Evolutionary conservation across 1,284 basidiomycete genomes (phyloP).

Genomic region (Violaceomyces palustris): DNA sequence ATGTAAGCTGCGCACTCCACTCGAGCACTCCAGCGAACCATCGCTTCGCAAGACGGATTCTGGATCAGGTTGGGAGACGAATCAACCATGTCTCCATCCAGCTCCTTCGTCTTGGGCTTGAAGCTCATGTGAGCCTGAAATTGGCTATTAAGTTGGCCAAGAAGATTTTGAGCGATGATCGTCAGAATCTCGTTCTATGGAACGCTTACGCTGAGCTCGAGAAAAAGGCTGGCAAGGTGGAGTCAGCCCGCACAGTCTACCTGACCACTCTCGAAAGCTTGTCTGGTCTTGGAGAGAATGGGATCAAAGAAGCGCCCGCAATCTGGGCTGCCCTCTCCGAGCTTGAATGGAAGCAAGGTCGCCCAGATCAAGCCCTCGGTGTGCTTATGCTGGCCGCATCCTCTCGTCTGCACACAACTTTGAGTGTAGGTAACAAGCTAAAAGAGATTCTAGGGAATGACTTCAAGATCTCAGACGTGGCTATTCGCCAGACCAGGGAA

Average conservation of each 20-base stretch:
- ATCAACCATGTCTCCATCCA: neutral
- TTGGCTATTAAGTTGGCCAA: neutral
- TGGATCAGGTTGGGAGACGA: neutral
- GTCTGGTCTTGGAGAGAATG: too few relatives aligned
- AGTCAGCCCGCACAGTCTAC: neutral
- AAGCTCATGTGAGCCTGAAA: neutral
- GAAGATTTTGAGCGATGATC: neutral
- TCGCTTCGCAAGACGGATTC: neutral
- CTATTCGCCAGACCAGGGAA: too few relatives aligned
- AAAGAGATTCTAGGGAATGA: too few relatives aligned
- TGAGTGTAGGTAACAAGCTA: too few relatives aligned
- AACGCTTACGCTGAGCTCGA: constrained; percentile 2
- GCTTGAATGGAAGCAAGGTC: too few relatives aligned
- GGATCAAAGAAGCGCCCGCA: too few relatives aligned
- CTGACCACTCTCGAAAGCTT: neutral
- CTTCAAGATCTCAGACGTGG: too few relatives aligned
- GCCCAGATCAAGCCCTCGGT: too few relatives aligned
- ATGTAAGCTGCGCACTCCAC: too few relatives aligned
- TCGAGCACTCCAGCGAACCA: neutral
- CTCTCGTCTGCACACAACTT: too few relatives aligned
- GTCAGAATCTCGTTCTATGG: constrained; percentile 1
- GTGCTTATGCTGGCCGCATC: too few relatives aligned
- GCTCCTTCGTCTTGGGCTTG: neutral
- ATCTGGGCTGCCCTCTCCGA: too few relatives aligned
- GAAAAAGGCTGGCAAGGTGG: neutral